These are phyloP conservation scores for Fomitopsis betulina DNA, from an alignment of 1,284 basidiomycete species.

Conservation along the genomic window DNA sequence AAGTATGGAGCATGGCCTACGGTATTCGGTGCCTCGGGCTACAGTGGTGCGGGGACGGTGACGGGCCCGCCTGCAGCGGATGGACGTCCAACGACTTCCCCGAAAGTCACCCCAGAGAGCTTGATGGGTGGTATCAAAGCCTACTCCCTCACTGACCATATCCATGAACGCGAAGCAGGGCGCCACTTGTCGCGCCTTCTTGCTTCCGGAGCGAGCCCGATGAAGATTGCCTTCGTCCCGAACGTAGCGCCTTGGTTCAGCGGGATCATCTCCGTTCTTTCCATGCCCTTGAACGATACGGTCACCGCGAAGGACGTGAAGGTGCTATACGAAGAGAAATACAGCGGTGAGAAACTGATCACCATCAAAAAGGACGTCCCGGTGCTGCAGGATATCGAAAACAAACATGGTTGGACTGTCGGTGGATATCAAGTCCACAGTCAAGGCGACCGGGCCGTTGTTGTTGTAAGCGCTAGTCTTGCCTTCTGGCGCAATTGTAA, in stretches of 20 bases:
- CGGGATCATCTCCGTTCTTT: constrained; percentile 87
- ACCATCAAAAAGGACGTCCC: constrained; percentile 68
- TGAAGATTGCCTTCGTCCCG: constrained; percentile 86
- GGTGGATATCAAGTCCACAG: constrained; percentile 96
- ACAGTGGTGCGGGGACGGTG: constrained; percentile 92
- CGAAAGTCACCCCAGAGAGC: constrained; percentile 80
- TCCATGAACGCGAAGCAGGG: constrained; percentile 94
- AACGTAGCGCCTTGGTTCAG: constrained; percentile 94
- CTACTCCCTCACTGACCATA: constrained; percentile 94
- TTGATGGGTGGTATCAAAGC: constrained; percentile 77
- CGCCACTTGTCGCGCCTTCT: constrained; percentile 73
- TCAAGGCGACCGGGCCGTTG: constrained; percentile 83
- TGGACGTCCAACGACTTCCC: constrained; percentile 69
- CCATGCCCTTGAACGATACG: constrained; percentile 69
- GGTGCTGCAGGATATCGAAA: constrained; percentile 72
- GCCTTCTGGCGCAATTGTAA: constrained; percentile 4
- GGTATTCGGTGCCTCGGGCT: constrained; percentile 92
- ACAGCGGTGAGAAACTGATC: constrained; percentile 73
- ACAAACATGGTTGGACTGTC: constrained; percentile 85
- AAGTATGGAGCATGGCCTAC: constrained; percentile 70
- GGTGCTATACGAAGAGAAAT: constrained; percentile 76
- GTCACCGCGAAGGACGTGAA: constrained; percentile 72
- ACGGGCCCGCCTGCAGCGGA: constrained; percentile 59
- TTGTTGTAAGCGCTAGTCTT: constrained; percentile 62
- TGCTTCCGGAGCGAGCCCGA: constrained; percentile 19